Evolutionary conservation across 1,284 basidiomycete species (phyloP).

Genomic region (Xerocomus minutiporus): DNA sequence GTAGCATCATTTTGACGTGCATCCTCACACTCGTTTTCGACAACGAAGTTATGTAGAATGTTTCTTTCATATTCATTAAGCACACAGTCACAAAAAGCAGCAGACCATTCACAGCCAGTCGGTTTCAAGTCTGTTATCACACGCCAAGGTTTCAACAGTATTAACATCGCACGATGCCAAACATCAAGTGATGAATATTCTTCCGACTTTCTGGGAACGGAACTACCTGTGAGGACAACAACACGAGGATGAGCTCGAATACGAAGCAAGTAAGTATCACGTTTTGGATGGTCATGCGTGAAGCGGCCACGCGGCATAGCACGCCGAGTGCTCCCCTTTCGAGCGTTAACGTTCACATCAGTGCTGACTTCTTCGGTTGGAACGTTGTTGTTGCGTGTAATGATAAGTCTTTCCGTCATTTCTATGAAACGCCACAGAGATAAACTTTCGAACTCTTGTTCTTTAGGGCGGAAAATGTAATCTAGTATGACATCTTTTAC

Average conservation of each 20-base stretch:
- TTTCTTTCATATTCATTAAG: not conserved
- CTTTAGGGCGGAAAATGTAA: not conserved
- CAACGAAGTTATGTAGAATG: not conserved
- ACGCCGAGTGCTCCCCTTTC: no score
- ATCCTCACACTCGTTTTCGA: not conserved
- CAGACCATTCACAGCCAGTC: no score
- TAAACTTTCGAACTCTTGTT: not conserved
- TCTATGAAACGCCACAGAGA: not conserved
- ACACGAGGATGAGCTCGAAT: not conserved
- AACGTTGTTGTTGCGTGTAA: no score
- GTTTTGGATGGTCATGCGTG: not conserved
- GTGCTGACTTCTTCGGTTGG: no score
- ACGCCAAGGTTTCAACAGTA: not conserved
- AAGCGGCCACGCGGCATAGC: not conserved
- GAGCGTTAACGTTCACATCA: no score
- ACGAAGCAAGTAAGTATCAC: not conserved
- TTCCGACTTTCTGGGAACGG: not conserved
- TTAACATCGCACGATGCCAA: not conserved
- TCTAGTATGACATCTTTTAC: not conserved
- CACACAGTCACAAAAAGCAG: no score
- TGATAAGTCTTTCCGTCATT: not conserved
- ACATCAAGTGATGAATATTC: not conserved
- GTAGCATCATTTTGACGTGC: no score
- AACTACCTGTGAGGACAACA: not conserved
- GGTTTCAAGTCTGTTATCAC: not conserved